These are phyloP conservation scores for Gastrolobium villosum DNA, from an alignment of 306 rosid species.

Conservation along the genomic window DNA sequence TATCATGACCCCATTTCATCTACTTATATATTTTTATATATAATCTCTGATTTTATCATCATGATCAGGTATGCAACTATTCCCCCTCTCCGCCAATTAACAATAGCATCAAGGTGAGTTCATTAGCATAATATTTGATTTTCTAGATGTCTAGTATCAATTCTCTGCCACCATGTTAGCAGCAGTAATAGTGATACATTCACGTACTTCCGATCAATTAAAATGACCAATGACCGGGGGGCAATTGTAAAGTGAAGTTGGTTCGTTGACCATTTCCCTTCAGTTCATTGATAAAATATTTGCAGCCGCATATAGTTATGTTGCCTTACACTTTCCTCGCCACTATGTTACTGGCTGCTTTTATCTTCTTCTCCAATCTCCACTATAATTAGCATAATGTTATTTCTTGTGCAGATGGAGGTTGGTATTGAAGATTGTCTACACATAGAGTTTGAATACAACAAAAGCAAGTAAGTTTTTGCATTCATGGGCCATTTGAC, in stretches of 20 bases:
- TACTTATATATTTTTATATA: constrained; percentile 16
- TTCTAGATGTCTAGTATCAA: constrained; percentile 27
- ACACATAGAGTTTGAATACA: constrained; percentile 85
- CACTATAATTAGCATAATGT: no score
- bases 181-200: constrained; percentile 4
- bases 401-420: constrained; percentile 74
- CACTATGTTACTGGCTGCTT: no score
- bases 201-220: constrained; percentile 10
- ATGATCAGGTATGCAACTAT: constrained; percentile 89
- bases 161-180: constrained; percentile 25
- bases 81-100: constrained; percentile 86
- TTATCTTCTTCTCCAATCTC: no score
- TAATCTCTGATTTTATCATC: not conserved
- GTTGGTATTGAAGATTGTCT: constrained; percentile 92
- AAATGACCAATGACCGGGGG: not conserved
- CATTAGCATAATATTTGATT: constrained; percentile 16
- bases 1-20: constrained; percentile 21
- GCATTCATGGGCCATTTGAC: no score
- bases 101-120: constrained; percentile 97
- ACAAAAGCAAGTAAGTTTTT: constrained; percentile 82
- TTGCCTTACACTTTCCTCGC: no score
- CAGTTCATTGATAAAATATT: no score
- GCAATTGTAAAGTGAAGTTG: constrained; percentile 17
- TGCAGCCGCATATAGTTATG: no score
- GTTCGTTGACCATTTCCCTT: no score